A percentile compares a stretch with the other conserved stretches of the same genome.
Conservation (phyloP, 805 yeast species). For the Barnettozyma sucrosica region DNA sequence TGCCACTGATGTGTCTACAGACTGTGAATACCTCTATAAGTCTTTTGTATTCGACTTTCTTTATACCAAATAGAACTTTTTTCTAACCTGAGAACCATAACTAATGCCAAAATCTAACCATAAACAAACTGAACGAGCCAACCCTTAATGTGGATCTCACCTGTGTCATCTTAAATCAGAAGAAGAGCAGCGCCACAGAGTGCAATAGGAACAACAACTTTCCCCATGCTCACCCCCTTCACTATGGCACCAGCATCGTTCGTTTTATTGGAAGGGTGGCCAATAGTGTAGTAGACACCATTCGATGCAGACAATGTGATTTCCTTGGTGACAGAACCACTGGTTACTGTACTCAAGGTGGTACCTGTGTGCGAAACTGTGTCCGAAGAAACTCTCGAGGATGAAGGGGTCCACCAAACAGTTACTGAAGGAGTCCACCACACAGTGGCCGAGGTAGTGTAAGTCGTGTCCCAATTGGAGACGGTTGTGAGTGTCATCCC, state of each 20-base stretch:
- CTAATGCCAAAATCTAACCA: not conserved
- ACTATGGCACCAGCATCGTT: not conserved
- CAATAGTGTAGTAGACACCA: not conserved
- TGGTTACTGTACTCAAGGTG: slow-evolving; percentile 1
- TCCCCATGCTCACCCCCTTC: not conserved
- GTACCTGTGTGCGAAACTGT: not conserved
- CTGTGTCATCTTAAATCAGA: not conserved
- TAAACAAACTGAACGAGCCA: not conserved
- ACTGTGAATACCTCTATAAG: not conserved
- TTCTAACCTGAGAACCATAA: not conserved
- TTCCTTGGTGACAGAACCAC: slow-evolving; percentile 2
- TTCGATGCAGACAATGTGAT: slow-evolving; percentile 5
- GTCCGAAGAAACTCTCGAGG: not conserved
- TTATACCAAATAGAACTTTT: too few relatives aligned
- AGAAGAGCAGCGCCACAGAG: slow-evolving; percentile 6
- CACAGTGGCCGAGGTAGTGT: slow-evolving; percentile 8
- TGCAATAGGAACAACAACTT: slow-evolving; percentile 2
- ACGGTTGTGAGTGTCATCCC: not conserved
- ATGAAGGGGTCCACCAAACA: slow-evolving; percentile 13
- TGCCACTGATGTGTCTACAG: too few relatives aligned
- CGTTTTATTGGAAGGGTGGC: not conserved
- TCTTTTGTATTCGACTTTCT: too few relatives aligned
- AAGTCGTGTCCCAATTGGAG: not conserved
- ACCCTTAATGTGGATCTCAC: not conserved
- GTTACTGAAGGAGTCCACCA: slow-evolving; percentile 12